These are phyloP conservation scores for Phialemonium atrogriseum DNA, from an alignment of 2,329 filamentous ascomycete species.

Conservation along the genomic window DNA sequence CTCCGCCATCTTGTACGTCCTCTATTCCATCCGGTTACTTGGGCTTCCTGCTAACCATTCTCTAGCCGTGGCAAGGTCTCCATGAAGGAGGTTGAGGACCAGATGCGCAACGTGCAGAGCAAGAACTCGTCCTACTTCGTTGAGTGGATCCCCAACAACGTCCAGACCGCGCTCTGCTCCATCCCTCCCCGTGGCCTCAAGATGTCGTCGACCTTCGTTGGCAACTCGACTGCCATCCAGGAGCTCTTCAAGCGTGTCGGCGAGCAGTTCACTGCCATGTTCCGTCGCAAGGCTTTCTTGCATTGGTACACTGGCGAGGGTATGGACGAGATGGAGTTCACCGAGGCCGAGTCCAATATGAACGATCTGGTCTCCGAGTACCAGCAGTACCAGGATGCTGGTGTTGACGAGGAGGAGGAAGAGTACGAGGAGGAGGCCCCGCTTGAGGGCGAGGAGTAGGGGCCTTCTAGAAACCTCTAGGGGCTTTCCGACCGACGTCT, in stretches of 20 bases:
- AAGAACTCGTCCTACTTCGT: constrained; percentile 99
- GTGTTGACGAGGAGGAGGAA: constrained; percentile 94
- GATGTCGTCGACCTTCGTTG: constrained; percentile 99
- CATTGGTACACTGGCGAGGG: constrained; percentile 99
- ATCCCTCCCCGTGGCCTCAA: constrained; percentile 95
- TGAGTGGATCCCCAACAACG: constrained; percentile 99
- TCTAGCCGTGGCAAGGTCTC: constrained; percentile 91
- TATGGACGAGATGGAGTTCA: constrained; percentile 99
- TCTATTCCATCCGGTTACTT: neutral
- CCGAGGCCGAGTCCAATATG: constrained; percentile 99
- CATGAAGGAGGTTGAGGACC: constrained; percentile 99
- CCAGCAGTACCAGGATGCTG: constrained; percentile 99
- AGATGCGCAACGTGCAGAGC: constrained; percentile 99
- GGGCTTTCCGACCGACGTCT: no score
- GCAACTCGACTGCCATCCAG: constrained; percentile 99
- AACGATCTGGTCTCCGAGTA: constrained; percentile 99
- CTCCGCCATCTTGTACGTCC: constrained; percentile 87
- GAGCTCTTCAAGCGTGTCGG: constrained; percentile 99
- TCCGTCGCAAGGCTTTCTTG: constrained; percentile 99
- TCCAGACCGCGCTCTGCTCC: constrained; percentile 98
- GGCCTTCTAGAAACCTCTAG: neutral
- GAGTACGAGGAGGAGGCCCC: constrained; percentile 84
- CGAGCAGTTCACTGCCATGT: constrained; percentile 99
- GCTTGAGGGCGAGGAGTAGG: constrained; percentile 60
- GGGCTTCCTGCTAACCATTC: constrained; percentile 19